Percentiles rank a stretch among this genome's conserved stretches.
Evolutionary conservation across 306 rosid genomes (phyloP).

Genomic region (Pyrus communis): DNA sequence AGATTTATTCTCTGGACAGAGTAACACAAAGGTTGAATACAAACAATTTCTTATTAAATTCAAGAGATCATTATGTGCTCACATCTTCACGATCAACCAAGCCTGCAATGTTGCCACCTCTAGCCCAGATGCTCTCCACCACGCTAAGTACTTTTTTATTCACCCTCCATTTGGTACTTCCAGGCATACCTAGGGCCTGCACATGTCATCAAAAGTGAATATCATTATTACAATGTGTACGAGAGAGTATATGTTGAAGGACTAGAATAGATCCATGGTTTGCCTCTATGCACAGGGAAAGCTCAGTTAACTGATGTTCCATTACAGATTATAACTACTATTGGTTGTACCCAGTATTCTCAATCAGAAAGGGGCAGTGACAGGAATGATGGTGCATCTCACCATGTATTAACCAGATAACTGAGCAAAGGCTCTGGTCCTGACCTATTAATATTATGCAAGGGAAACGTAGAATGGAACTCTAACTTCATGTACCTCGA

Average conservation of each 20-base stretch:
- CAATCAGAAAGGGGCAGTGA: background rate
- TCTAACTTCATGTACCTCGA: constrained; percentile 41
- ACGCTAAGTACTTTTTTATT: constrained; percentile 59
- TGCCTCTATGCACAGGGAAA: background rate
- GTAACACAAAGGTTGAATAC: background rate
- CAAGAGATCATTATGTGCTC: constrained; percentile 22
- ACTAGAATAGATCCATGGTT: background rate
- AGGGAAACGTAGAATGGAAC: background rate
- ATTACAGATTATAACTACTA: background rate
- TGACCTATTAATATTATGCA: background rate
- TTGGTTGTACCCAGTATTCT: background rate
- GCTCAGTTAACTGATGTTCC: background rate
- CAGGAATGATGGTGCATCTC: background rate
- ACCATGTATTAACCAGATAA: background rate
- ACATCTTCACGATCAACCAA: constrained; percentile 71
- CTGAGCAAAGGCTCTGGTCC: background rate
- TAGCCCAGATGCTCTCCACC: constrained; percentile 76
- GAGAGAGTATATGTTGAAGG: background rate
- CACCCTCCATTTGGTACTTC: constrained; percentile 79
- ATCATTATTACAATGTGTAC: background rate
- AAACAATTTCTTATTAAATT: background rate
- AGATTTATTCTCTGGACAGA: background rate
- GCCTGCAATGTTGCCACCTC: constrained; percentile 78
- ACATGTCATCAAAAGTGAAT: constrained; percentile 4
- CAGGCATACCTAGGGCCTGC: constrained; percentile 81